A percentile compares a stretch with the other conserved stretches of the same genome.
phyloP scores from a whole-genome alignment of 1,139 yeast genomes.

The Yamadazyma pseudoaaseri region DNA sequence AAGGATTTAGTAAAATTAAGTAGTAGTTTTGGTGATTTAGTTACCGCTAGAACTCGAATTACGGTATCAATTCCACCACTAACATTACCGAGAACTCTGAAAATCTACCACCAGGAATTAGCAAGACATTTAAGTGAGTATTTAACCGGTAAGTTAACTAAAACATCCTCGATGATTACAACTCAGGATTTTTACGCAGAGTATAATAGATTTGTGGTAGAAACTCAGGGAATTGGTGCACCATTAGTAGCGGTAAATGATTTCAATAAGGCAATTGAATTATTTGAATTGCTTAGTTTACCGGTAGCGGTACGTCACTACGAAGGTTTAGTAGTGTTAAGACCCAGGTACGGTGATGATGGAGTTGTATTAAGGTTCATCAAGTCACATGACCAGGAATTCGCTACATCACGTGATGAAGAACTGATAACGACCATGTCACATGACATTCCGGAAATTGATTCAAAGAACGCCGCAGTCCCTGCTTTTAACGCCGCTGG shows the following conservation, averaged over 20 bases:
- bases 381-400: not conserved
- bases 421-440: not conserved
- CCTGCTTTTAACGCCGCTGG: not conserved
- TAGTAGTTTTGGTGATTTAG: constrained; percentile 41
- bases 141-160: constrained; percentile 35
- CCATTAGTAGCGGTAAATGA: constrained; percentile 33
- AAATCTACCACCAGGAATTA: constrained; percentile 36
- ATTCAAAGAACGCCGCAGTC: not conserved
- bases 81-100: constrained; percentile 1
- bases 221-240: constrained; percentile 43
- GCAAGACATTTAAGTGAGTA: constrained; percentile 54
- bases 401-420: not conserved
- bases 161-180: constrained; percentile 39
- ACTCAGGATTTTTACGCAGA: constrained; percentile 43
- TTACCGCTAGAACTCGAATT: not conserved
- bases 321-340: constrained; percentile 36
- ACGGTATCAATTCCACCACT: not conserved
- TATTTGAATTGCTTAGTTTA: constrained; percentile 29
- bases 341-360: constrained; percentile 20
- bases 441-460: not conserved
- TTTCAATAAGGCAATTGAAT: constrained; percentile 29
- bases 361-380: not conserved
- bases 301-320: constrained; percentile 34
- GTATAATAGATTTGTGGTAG: constrained; percentile 38
- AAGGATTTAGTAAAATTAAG: constrained; percentile 66